phyloP scores from a whole-genome alignment of 768 basidiomycete genomes.

The Russula foetens region DNA sequence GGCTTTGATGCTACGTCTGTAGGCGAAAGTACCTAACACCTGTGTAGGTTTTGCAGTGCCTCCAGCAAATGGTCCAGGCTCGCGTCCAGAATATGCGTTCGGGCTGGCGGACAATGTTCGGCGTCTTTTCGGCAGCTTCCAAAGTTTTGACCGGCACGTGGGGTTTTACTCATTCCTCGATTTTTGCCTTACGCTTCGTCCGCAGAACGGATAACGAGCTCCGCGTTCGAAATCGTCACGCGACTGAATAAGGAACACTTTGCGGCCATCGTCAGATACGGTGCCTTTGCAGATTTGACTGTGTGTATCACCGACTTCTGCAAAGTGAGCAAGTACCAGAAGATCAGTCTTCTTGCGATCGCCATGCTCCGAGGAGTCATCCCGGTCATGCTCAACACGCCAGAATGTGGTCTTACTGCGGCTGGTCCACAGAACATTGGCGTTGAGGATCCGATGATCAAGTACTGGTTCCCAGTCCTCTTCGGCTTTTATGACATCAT shows the following conservation, averaged over 20 bases:
- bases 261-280: slow-evolving; percentile 80
- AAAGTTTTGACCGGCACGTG: slow-evolving; percentile 76
- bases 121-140: slow-evolving; percentile 94
- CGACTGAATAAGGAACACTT: slow-evolving; percentile 89
- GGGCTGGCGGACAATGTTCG: slow-evolving; percentile 99
- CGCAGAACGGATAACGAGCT: slow-evolving; percentile 80
- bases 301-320: slow-evolving; percentile 99
- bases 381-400: slow-evolving; percentile 79
- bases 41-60: slow-evolving; percentile 83
- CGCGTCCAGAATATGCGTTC: slow-evolving; percentile 92
- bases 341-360: slow-evolving; percentile 92
- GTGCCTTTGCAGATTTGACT: slow-evolving; percentile 91
- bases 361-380: slow-evolving; percentile 93
- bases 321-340: slow-evolving; percentile 99
- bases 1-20: neutral
- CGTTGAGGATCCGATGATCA: slow-evolving; percentile 83
- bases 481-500: slow-evolving; percentile 99
- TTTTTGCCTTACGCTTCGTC: neutral
- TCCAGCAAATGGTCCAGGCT: slow-evolving; percentile 98
- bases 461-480: slow-evolving; percentile 93
- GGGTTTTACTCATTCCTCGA: neutral
- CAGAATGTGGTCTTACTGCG: slow-evolving; percentile 50
- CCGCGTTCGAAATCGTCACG: slow-evolving; percentile 94
- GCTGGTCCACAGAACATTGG: slow-evolving; percentile 30
- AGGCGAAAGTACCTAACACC: neutral